Conservation (phyloP, 164 flowering plant species). For the Euptelea pleiosperma region DNA sequence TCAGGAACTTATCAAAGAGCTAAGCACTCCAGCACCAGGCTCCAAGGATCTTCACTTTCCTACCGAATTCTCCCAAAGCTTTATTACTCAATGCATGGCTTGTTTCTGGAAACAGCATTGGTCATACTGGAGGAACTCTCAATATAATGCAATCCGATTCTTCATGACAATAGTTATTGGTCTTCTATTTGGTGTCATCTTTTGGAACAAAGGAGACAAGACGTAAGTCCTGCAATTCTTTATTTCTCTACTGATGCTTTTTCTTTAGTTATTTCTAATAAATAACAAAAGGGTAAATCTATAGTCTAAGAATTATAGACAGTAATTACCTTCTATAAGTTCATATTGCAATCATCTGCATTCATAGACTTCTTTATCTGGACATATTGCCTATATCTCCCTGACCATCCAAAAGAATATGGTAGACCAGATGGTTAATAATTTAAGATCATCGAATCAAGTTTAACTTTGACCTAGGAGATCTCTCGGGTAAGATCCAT, state of each 20-base stretch:
- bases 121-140: constrained; percentile 61
- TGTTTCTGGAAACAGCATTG: constrained; percentile 65
- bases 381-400: too few species aligned
- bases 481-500: too few species aligned
- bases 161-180: constrained; percentile 44
- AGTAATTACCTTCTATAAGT: too few species aligned
- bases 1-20: constrained; percentile 36
- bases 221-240: constrained; percentile 30
- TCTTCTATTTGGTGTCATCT: constrained; percentile 47
- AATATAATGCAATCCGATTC: constrained; percentile 45
- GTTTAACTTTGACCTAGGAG: too few species aligned
- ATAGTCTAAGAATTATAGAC: too few species aligned
- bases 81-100: constrained; percentile 45
- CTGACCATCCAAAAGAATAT: too few species aligned
- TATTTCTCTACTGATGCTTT: background rate
- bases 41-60: constrained; percentile 55
- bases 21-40: constrained; percentile 43
- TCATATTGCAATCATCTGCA: too few species aligned
- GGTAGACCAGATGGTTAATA: too few species aligned
- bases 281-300: background rate
- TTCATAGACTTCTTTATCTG: too few species aligned
- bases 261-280: background rate
- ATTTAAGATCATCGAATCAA: too few species aligned
- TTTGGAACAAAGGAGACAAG: constrained; percentile 48
- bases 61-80: constrained; percentile 49